A percentile compares a stretch with the other conserved stretches of the same genome.
Evolutionary conservation across 2,329 filamentous ascomycete species (phyloP).

Genomic region (Fusarium buxicola): DNA sequence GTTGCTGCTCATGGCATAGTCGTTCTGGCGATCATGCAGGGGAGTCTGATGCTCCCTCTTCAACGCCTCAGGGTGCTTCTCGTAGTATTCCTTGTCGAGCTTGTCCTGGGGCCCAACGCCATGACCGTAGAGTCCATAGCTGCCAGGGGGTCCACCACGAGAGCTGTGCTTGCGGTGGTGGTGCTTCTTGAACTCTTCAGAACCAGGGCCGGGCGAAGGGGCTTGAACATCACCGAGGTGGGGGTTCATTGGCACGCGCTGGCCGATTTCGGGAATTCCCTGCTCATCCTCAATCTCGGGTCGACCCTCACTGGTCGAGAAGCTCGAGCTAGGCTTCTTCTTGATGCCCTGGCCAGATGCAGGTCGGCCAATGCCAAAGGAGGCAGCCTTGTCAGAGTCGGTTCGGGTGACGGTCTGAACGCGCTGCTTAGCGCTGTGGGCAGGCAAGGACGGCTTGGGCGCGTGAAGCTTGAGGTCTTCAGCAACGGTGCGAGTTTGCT

Average conservation of each 20-base stretch:
- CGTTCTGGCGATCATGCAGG: slow-evolving; percentile 67
- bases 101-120: slow-evolving; percentile 80
- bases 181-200: slow-evolving; percentile 59
- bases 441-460: slow-evolving; percentile 86
- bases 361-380: slow-evolving; percentile 83
- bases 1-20: slow-evolving; percentile 89
- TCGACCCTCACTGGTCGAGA: slow-evolving; percentile 62
- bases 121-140: slow-evolving; percentile 93
- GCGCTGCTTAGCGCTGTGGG: slow-evolving; percentile 82
- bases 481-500: slow-evolving; percentile 82
- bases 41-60: slow-evolving; percentile 76
- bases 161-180: slow-evolving; percentile 81
- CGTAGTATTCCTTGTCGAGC: slow-evolving; percentile 91
- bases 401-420: slow-evolving; percentile 89
- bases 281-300: slow-evolving; percentile 76
- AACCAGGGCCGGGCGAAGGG: slow-evolving; percentile 78
- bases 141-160: slow-evolving; percentile 79
- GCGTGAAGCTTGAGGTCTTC: slow-evolving; percentile 88
- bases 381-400: slow-evolving; percentile 86
- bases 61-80: slow-evolving; percentile 86
- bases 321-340: slow-evolving; percentile 72
- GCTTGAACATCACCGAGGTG: slow-evolving; percentile 96
- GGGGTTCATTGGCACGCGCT: slow-evolving; percentile 92
- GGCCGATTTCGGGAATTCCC: slow-evolving; percentile 91
- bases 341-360: slow-evolving; percentile 65